Evolutionary conservation across 768 basidiomycete genomes (phyloP).

Genomic region (Mycena galopus): DNA sequence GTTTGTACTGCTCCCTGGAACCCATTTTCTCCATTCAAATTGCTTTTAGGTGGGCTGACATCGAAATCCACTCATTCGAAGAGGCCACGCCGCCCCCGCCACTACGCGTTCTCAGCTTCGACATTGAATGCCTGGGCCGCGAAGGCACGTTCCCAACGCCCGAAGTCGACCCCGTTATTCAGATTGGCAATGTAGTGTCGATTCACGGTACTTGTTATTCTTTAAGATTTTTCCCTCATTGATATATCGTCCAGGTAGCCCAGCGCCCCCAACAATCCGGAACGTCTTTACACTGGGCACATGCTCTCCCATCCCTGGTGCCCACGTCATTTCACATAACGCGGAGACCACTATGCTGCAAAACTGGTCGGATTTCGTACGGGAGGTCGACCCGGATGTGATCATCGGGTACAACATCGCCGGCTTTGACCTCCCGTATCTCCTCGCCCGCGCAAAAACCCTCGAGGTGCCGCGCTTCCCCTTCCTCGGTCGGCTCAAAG

Average conservation of each 20-base stretch:
- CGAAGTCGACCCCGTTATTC: constrained; percentile 30
- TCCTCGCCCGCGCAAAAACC: constrained; percentile 32
- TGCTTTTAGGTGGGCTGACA: background rate
- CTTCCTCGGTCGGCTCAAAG: constrained; percentile 20
- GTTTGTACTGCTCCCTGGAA: background rate
- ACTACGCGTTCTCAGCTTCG: constrained; percentile 26
- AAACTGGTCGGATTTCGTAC: constrained; percentile 34
- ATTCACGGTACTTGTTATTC: constrained; percentile 10
- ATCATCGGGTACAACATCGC: constrained; percentile 36
- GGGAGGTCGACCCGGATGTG: constrained; percentile 34
- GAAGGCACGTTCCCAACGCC: constrained; percentile 13
- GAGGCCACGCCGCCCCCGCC: background rate
- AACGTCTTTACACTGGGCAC: constrained; percentile 32
- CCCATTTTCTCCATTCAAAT: background rate
- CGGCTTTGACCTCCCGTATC: constrained; percentile 34
- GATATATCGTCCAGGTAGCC: constrained; percentile 12
- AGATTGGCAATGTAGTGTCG: constrained; percentile 39
- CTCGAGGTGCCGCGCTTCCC: constrained; percentile 2
- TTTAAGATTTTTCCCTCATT: background rate
- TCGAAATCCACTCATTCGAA: constrained; percentile 4
- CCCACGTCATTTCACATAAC: constrained; percentile 5
- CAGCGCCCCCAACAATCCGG: constrained; percentile 19
- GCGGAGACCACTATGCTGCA: constrained; percentile 27
- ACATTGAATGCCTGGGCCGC: constrained; percentile 18
- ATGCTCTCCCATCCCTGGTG: constrained; percentile 30